A percentile compares a stretch with the other conserved stretches of the same genome.
phyloP scores from a whole-genome alignment of 2,329 filamentous ascomycete genomes.

The Diaporthe amygdali region DNA sequence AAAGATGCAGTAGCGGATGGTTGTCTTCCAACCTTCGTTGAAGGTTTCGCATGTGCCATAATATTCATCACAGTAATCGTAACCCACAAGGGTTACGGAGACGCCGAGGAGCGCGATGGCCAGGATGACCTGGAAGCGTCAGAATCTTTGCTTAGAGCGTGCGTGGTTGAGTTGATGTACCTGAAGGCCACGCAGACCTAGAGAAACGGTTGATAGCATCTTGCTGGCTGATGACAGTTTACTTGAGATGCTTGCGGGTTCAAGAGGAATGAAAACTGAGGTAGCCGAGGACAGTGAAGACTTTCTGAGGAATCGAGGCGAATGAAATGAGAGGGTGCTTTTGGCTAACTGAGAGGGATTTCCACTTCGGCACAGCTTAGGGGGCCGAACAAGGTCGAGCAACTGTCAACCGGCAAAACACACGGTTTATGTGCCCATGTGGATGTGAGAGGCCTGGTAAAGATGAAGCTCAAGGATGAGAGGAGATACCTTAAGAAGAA shows the following conservation, averaged over 20 bases:
- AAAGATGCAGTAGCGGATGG: neutral
- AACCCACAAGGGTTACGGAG: neutral
- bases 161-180: neutral
- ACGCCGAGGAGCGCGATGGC: neutral
- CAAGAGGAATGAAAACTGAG: neutral
- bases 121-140: neutral
- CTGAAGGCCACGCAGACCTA: neutral
- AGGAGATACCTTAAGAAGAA: neutral
- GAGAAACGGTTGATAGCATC: neutral
- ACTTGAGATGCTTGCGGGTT: neutral
- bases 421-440: neutral
- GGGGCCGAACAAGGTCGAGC: neutral
- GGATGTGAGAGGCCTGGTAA: neutral
- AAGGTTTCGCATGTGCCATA: no score
- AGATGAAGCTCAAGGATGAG: no score
- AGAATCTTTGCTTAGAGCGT: neutral
- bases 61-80: neutral
- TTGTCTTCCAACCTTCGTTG: no score
- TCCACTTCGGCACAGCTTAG: neutral
- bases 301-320: neutral
- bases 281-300: neutral
- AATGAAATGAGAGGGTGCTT: neutral
- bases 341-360: neutral
- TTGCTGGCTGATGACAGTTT: neutral
- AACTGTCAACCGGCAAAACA: neutral